Base-by-base conservation (phyloP, 2,329 filamentous ascomycete species). In the Nemania serpens region DNA sequence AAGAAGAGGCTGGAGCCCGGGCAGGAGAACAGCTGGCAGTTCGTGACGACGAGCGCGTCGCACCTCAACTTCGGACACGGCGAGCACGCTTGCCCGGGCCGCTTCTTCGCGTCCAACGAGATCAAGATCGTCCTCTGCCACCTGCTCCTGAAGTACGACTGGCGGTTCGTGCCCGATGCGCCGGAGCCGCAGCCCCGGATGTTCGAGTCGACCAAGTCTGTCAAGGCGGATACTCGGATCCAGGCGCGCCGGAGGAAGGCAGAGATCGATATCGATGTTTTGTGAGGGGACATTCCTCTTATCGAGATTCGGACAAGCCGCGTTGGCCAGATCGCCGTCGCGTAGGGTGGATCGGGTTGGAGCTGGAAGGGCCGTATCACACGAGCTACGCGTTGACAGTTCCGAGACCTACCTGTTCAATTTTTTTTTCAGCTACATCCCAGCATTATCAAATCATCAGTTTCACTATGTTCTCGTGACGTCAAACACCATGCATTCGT, bases 1-100 rank as follows among this genome's bases (percentile, higher is more conserved):
- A 69, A 69, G 61, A 67, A 68, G 69, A 59, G 73, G 11, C 63
- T 67, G 51, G 62, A 67, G 55, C 63, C 71, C n/a, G 73, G 73
- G 0, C 69, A 73, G 50, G 73, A 73, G 63, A 66, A 73, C 61
- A 65, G 68, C 43, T 72, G 73, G 69, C 75, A 78, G 62, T 75
- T 76, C 51, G 76, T 76, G 12, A 74, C 75, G 12, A 76, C 75
- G 1, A 71, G 59, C 6, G 59, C 73, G 7, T 68, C 74, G 2
- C 69, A 72, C 29, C 64, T 75, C 34, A 59, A 61, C 13, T 81
- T 79, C 59, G 78, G 78, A 5, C 73, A 80, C 62, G 78, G 78
- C 5, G 70, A 72, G 41, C 76, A 79, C 55, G 77, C 77, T 4
- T 75, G 73, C 55, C 72, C 73, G 66, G 50, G 71, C 5, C 66